Evolutionary conservation across 306 rosid species (phyloP).

Genomic region (Abrus precatorius): DNA sequence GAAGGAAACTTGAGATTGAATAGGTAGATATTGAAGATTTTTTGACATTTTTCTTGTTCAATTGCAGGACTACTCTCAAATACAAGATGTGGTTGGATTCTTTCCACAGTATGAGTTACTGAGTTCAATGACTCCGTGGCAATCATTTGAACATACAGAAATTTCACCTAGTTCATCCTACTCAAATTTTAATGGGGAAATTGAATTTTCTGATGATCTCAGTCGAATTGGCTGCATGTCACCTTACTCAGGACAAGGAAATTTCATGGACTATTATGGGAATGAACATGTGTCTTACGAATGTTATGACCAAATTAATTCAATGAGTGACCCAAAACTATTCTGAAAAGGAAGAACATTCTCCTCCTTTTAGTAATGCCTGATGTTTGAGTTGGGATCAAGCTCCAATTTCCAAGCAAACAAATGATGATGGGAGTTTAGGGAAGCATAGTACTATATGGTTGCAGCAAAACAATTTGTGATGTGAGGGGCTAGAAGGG

Average conservation of each 20-base stretch:
- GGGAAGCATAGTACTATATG: constrained; percentile 45
- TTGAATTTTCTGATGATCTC: constrained; percentile 58
- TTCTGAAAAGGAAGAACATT: constrained; percentile 54
- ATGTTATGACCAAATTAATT: constrained; percentile 60
- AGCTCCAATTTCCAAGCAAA: constrained; percentile 51
- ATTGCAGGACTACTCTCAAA: constrained; percentile 75
- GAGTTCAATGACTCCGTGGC: constrained; percentile 63
- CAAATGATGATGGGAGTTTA: constrained; percentile 45
- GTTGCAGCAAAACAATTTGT: constrained; percentile 51
- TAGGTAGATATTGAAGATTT: constrained; percentile 4
- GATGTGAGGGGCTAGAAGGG: constrained; percentile 41
- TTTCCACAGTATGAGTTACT: constrained; percentile 58
- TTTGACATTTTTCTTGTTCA: constrained; percentile 34
- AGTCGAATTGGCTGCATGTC: constrained; percentile 60
- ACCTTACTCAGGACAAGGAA: constrained; percentile 62
- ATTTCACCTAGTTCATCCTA: constrained; percentile 75
- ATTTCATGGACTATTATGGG: constrained; percentile 57
- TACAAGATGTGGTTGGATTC: constrained; percentile 55
- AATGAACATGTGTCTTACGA: constrained; percentile 63
- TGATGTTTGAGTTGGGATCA: constrained; percentile 29
- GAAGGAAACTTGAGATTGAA: constrained; percentile 2
- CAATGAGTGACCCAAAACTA: constrained; percentile 54
- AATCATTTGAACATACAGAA: constrained; percentile 60
- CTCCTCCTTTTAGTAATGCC: neutral
- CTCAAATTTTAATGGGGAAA: constrained; percentile 68